Evolutionary conservation across 225 moss, liverwort and hornwort species (phyloP), one percentile per base, ranked within the genome.

Genomic region (Pseudisothecium myosuroides): DNA sequence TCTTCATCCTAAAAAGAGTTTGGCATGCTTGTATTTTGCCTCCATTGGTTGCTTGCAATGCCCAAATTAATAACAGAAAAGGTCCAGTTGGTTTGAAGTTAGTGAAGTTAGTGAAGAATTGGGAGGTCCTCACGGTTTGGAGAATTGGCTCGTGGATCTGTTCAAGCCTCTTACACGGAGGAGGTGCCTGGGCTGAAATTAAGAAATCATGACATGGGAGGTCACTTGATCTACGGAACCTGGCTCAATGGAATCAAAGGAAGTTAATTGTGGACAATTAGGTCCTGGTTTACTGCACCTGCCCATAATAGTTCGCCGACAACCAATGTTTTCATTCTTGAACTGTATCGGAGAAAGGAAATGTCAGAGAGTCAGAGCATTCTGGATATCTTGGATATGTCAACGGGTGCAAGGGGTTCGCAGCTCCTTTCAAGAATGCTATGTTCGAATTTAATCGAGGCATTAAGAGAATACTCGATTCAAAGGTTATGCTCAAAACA

Each of bases 361-460:
- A 85, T 59, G 59, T 16, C 72, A 34, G 45, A 54, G 2, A 43
- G 24, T 32, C 72, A 32, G 14, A 75, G 47, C 69, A 73, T 45
- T 28, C 49, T 75, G 61, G 28, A 75, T 60, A 28, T 31, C 62
- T 49, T 50, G 37, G 50, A 28, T 62, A 49, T 21, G 60, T 7
- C 61, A 45, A 27, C 19, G 75, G 32, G 18, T 59, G 14, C 59
- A 59, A 85, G 61, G 37, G 13, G 49, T 75, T 75, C 3, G 66
- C 55, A 66, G 34, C 65, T 78, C 66, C 55, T 41, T 65, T 65
- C 66, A 65, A 74, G 3, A 75, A 49, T 3, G 36, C 7, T 45
- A 18, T 23, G 19, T 27, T 86, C 78, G 63, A 93, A 96, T 59
- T 91, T 81, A 37, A 32, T 95, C 94, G 29, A 96, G 49, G 93